These are phyloP conservation scores for Trichoderma harzianum DNA, from an alignment of 2,329 filamentous ascomycete species.

Conservation along the genomic window DNA sequence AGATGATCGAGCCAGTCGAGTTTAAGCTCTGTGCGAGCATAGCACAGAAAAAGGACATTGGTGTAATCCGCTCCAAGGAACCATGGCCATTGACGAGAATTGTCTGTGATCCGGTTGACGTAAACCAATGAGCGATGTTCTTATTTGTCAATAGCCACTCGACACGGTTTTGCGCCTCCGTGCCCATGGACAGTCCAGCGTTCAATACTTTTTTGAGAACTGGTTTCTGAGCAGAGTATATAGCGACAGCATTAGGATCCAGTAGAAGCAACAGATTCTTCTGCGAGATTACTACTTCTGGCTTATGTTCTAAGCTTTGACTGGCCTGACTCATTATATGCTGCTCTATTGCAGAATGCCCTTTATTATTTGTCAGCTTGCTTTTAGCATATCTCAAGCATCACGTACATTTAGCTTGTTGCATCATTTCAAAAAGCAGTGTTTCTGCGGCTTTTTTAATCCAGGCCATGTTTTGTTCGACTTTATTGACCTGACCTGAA, in stretches of 20 bases:
- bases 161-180: neutral
- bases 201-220: fast-evolving
- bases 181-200: fast-evolving
- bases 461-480: neutral
- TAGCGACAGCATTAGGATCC: neutral
- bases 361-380: neutral
- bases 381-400: neutral
- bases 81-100: neutral
- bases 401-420: neutral
- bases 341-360: neutral
- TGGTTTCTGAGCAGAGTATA: fast-evolving
- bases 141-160: neutral
- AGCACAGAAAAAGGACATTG: neutral
- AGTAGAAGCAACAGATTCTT: neutral
- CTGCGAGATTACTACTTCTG: neutral
- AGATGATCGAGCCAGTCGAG: neutral
- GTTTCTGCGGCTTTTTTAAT: neutral
- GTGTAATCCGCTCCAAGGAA: neutral
- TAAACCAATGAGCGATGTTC: neutral
- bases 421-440: neutral
- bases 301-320: neutral
- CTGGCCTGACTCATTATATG: neutral
- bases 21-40: neutral
- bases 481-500: neutral
- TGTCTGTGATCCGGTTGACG: neutral